Evolutionary conservation across 306 rosid species (phyloP).

Genomic region (Vigna nakashimae): DNA sequence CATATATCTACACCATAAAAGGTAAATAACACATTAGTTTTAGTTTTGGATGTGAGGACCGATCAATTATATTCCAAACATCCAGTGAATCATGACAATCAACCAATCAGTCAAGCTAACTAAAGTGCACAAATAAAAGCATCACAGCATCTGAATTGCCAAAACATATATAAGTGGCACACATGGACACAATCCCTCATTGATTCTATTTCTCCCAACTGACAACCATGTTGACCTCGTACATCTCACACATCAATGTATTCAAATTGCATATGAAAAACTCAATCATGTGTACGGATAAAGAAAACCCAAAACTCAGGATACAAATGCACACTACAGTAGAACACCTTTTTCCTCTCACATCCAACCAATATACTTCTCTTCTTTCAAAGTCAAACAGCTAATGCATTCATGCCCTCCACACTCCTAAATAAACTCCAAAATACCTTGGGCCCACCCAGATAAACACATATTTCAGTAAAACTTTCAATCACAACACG

Average conservation of each 20-base stretch:
- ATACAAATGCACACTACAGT: conserved; percentile 12
- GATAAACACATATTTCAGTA: not conserved
- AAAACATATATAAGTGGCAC: not conserved
- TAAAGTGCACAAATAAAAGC: not conserved
- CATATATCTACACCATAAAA: not conserved
- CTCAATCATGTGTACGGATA: not conserved
- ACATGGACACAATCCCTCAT: not conserved
- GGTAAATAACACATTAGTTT: conserved; percentile 9
- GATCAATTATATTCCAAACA: not conserved
- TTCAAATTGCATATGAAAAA: not conserved
- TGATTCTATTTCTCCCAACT: not conserved
- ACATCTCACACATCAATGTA: not conserved
- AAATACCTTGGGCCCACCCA: not conserved
- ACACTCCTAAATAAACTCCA: conserved; percentile 4
- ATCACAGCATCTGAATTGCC: not conserved
- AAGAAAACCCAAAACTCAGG: not conserved
- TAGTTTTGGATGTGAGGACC: not conserved
- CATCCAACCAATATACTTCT: not conserved
- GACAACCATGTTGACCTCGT: not conserved
- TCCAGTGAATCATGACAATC: not conserved
- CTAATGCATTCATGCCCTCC: not conserved
- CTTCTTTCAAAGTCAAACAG: conserved; percentile 26
- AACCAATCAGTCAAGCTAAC: not conserved
- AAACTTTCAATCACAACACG: not conserved
- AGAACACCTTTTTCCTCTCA: not conserved